A percentile compares a stretch with the other conserved stretches of the same genome.
Evolutionary conservation across 257 asterid genomes (phyloP).

Genomic region (Solanum bulbocastanum): DNA sequence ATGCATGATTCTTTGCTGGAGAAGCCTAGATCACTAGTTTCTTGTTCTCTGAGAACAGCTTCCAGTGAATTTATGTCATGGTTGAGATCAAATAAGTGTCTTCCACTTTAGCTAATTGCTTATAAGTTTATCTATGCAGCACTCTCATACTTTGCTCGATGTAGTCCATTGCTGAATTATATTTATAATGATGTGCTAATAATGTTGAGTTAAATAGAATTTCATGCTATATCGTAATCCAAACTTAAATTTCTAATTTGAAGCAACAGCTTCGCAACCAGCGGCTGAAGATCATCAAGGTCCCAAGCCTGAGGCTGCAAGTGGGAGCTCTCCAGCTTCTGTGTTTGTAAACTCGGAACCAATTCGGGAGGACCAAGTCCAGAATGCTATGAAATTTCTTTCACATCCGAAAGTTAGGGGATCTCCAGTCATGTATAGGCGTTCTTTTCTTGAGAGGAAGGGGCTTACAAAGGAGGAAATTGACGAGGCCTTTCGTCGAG

Average conservation of each 20-base stretch:
- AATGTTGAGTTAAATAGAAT: neutral
- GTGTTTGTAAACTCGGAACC: conserved; percentile 93
- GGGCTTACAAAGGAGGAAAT: conserved; percentile 99
- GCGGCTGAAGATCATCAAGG: conserved; percentile 18
- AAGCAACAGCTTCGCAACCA: conserved; percentile 38
- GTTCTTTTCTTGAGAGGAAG: conserved; percentile 97
- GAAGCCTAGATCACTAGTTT: neutral
- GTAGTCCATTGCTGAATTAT: neutral
- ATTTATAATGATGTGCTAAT: neutral
- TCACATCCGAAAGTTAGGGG: conserved; percentile 96
- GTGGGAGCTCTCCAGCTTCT: conserved; percentile 58
- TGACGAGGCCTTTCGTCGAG: conserved; percentile 93
- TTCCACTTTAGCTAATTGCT: neutral
- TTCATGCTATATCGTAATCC: neutral
- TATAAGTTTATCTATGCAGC: neutral
- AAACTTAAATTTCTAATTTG: conserved; percentile 2
- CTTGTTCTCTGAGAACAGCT: neutral
- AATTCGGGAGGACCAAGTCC: conserved; percentile 88
- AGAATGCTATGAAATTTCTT: conserved; percentile 93
- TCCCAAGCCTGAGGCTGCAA: conserved; percentile 36
- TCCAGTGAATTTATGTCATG: neutral
- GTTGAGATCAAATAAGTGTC: neutral
- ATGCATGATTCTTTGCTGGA: too few relatives aligned
- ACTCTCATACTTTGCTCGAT: neutral
- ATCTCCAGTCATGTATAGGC: conserved; percentile 84